Percentiles rank a stretch among this genome's conserved stretches.
Conservation (phyloP, 1,284 basidiomycete species). For the Marasmius oreades region DNA sequence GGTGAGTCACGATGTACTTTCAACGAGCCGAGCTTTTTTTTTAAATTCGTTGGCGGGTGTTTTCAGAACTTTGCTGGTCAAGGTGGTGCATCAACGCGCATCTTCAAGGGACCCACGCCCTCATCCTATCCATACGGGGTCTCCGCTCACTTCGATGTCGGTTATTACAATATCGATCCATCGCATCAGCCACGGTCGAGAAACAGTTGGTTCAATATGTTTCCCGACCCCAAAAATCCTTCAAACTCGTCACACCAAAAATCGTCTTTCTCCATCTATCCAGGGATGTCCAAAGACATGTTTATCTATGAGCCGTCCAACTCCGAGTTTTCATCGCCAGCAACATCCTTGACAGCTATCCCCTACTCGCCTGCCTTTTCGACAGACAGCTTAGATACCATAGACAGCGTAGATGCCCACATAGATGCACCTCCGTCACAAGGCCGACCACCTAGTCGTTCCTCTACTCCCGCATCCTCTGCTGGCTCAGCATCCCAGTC, state of each 20-base stretch:
- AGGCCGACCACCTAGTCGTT: constrained; percentile 6
- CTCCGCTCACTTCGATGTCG: constrained; percentile 38
- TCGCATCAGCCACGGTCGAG: not conserved
- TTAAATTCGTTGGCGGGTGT: constrained; percentile 1
- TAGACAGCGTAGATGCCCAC: constrained; percentile 28
- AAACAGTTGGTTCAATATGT: not conserved
- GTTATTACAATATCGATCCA: constrained; percentile 24
- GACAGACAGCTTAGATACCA: constrained; percentile 45
- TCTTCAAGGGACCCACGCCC: constrained; percentile 45
- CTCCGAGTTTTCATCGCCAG: constrained; percentile 40
- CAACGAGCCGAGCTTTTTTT: not conserved
- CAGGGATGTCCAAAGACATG: constrained; percentile 37
- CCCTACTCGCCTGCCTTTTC: constrained; percentile 49
- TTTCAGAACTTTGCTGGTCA: constrained; percentile 28
- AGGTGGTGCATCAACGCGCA: constrained; percentile 44
- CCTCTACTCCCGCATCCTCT: constrained; percentile 17
- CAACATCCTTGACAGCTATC: constrained; percentile 26
- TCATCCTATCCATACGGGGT: constrained; percentile 34
- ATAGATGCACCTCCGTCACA: constrained; percentile 20
- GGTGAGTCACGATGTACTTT: constrained; percentile 14
- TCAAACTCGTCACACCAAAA: not conserved
- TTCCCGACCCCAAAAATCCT: not conserved
- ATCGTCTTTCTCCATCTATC: constrained; percentile 35
- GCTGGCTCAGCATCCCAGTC: constrained; percentile 24
- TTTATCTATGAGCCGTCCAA: constrained; percentile 58